A percentile compares a stretch with the other conserved stretches of the same genome.
phyloP scores from a whole-genome alignment of 495 filamentous ascomycete genomes.

The Lasiosphaeriaceae sp. region DNA sequence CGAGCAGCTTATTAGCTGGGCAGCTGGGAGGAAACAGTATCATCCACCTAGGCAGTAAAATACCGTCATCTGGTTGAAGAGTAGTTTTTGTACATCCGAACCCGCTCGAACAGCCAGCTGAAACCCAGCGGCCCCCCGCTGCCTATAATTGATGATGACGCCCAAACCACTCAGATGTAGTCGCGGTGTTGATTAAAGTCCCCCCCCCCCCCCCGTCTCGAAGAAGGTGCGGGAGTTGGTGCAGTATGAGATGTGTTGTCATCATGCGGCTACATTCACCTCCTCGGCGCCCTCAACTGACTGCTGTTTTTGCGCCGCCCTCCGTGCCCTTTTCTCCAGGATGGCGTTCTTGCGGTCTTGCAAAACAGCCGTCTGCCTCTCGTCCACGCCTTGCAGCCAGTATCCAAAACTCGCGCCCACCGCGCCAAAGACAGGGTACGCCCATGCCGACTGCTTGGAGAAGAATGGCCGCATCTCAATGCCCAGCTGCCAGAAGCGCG shows the following conservation, averaged over 20 bases:
- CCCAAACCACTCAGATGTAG: too few relatives aligned
- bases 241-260: not conserved
- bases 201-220: too few relatives aligned
- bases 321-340: constrained; percentile 81
- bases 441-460: constrained; percentile 71
- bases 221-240: not conserved
- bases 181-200: too few relatives aligned
- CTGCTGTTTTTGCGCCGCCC: constrained; percentile 49
- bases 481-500: constrained; percentile 92
- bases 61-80: not conserved
- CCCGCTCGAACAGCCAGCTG: not conserved
- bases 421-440: constrained; percentile 83
- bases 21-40: too few relatives aligned
- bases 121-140: not conserved
- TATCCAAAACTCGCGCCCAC: constrained; percentile 91
- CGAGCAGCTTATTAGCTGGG: too few relatives aligned
- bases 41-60: not conserved
- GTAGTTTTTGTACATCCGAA: not conserved
- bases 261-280: constrained; percentile 18
- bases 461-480: constrained; percentile 97
- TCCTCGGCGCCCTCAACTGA: constrained; percentile 39
- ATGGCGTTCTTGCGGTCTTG: constrained; percentile 69
- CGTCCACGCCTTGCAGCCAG: constrained; percentile 85
- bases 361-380: constrained; percentile 69
- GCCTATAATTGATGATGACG: too few relatives aligned